Evolutionary conservation across 345 rosid species (phyloP).

Genomic region (Rhizophora mangle): DNA sequence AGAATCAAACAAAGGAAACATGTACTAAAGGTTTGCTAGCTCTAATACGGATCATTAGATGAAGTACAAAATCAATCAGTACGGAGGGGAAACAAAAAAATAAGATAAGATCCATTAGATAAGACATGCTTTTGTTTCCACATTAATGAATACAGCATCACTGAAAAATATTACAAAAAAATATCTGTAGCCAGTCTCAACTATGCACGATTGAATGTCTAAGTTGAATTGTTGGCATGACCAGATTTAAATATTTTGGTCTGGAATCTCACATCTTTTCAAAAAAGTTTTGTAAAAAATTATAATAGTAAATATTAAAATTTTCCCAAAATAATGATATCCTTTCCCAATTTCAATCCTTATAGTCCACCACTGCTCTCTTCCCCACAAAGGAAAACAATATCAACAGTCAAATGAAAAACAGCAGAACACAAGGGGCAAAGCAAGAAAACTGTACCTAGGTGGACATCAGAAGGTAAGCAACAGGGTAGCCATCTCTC

Average conservation of each 20-base stretch:
- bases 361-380: not conserved
- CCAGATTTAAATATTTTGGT: not conserved
- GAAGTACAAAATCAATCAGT: not conserved
- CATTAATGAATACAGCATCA: not conserved
- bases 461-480: constrained; percentile 88
- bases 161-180: not conserved
- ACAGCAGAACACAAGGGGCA: not conserved
- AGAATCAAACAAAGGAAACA: not conserved
- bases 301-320: not conserved
- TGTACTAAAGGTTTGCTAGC: not conserved
- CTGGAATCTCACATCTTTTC: not conserved
- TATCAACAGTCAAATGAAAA: not conserved
- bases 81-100: not conserved
- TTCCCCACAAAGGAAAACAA: not conserved
- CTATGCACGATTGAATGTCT: not conserved
- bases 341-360: not conserved
- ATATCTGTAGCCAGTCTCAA: not conserved
- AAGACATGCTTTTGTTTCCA: not conserved
- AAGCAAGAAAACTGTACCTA: constrained; percentile 46
- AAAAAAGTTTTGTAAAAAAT: too few relatives aligned
- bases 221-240: not conserved
- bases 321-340: not conserved
- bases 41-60: too few relatives aligned
- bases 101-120: not conserved
- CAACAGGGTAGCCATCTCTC: constrained; percentile 91